These are phyloP conservation scores for Penicillium sp. DNA, from an alignment of 2,329 filamentous ascomycete genomes.

Conservation along the genomic window DNA sequence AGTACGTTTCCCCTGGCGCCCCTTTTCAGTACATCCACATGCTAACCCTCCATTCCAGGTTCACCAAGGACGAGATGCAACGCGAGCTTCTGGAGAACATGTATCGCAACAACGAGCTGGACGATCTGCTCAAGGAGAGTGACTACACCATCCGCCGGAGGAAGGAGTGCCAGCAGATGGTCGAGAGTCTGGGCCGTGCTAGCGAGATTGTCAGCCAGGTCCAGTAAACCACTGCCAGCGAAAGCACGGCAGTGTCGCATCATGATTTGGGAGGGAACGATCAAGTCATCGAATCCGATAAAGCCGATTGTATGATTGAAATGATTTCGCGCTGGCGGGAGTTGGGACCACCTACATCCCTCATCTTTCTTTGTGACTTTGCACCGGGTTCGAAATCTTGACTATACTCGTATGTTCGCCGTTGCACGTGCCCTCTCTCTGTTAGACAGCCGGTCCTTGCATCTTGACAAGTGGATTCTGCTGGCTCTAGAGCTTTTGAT, in stretches of 20 bases:
- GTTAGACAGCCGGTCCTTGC: not conserved
- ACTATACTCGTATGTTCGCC: conserved; percentile 18
- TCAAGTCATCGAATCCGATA: conserved; percentile 9
- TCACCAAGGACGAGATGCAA: conserved; percentile 98
- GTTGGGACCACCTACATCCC: conserved; percentile 13
- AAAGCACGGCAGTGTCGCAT: not conserved
- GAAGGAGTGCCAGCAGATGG: conserved; percentile 99
- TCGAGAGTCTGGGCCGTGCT: conserved; percentile 84
- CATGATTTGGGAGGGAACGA: conserved; percentile 1
- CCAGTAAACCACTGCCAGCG: conserved; percentile 44
- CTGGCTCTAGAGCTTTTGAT: conserved; percentile 1
- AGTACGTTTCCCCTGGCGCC: conserved; percentile 62
- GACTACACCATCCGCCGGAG: conserved; percentile 93
- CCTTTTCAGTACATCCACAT: not conserved
- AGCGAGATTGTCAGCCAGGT: conserved; percentile 92
- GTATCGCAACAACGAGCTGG: conserved; percentile 87
- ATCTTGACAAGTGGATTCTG: not conserved
- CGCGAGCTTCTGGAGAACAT: conserved; percentile 94
- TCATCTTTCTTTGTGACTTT: conserved; percentile 18
- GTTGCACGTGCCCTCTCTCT: not conserved
- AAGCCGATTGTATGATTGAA: conserved; percentile 23
- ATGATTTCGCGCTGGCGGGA: conserved; percentile 19
- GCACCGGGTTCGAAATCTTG: conserved; percentile 15
- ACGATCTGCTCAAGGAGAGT: conserved; percentile 95
- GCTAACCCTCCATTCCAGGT: conserved; percentile 53